Percentiles rank a stretch among this genome's conserved stretches.
Conservation (phyloP, 257 asterid genomes). For the Nicotiana obtusifolia region DNA sequence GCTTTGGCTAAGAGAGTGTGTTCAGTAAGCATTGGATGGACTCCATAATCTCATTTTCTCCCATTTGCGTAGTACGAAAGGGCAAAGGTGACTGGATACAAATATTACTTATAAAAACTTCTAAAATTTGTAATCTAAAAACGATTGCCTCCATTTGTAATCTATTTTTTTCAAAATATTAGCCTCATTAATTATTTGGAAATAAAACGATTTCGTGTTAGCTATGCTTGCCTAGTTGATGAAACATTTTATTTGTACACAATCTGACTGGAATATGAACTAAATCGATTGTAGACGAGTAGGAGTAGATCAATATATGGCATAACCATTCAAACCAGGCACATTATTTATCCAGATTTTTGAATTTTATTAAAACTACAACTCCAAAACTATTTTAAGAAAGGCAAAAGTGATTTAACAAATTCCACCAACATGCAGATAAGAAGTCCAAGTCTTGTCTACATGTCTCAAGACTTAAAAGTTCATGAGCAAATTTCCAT, state of each 20-base stretch:
- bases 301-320: neutral
- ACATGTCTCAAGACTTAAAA: neutral
- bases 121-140: neutral
- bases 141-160: neutral
- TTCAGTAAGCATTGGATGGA: neutral
- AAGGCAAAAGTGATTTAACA: neutral
- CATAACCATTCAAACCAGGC: neutral
- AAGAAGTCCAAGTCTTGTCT: neutral
- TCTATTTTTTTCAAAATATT: neutral
- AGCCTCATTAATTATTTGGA: neutral
- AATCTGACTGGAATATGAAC: neutral
- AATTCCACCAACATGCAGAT: neutral
- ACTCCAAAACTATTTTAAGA: neutral
- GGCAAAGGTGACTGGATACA: neutral
- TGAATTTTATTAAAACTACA: neutral
- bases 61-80: neutral
- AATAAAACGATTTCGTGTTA: neutral
- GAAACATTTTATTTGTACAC: neutral
- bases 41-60: neutral
- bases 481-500: neutral
- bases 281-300: neutral
- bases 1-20: neutral
- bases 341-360: neutral
- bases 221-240: neutral
- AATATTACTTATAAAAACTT: neutral